Evolutionary conservation across 495 filamentous ascomycete genomes (phyloP), one percentile per base, ranked within the genome.

Genomic region (Penicillium ochrochloron): DNA sequence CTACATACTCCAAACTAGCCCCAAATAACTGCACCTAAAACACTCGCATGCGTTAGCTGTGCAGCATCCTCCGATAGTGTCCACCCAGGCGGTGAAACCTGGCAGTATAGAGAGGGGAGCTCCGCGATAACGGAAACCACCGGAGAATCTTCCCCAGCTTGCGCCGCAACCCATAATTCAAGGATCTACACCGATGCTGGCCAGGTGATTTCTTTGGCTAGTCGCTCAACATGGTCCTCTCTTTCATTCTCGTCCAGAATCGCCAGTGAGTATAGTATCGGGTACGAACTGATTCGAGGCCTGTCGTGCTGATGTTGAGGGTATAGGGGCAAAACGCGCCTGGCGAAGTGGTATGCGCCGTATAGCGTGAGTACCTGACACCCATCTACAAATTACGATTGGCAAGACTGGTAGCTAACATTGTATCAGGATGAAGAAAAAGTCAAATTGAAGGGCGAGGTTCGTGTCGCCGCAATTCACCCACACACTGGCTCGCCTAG

Each of bases 331-430:
- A 99, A 99, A 82, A 99, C 95, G 70, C 91, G 95, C 39, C 88
- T 99, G 59, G 95, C 95, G 59, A 99, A 99, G 82, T 99, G 94
- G 94, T 99, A 99, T 82, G 90, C 92, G 66, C 94, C 95, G 48
- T 97, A 97, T 85, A 94, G 87, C 80, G 86, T 88, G 73, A 77
- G 85, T 78, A 27, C 25, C 25, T 2, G 19, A n/a, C n/a, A n/a
- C n/a, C n/a, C n/a, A n/a, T n/a, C n/a, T n/a, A n/a, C n/a, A n/a
- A n/a, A n/a, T n/a, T n/a, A n/a, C n/a, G n/a, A n/a, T 60, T 12
- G 19, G 10, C 12, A 27, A 27, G 19, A 39, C 34, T 19, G 41
- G 25, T 11, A 23, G 15, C 63, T 73, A 46, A 71, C 50, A 50
- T 0, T 17, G 5, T 2, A 15, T 52, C 59, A 89, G 86, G 93